Conservation (phyloP, 2,329 filamentous ascomycete genomes). For the Aspergillus clavatus region DNA sequence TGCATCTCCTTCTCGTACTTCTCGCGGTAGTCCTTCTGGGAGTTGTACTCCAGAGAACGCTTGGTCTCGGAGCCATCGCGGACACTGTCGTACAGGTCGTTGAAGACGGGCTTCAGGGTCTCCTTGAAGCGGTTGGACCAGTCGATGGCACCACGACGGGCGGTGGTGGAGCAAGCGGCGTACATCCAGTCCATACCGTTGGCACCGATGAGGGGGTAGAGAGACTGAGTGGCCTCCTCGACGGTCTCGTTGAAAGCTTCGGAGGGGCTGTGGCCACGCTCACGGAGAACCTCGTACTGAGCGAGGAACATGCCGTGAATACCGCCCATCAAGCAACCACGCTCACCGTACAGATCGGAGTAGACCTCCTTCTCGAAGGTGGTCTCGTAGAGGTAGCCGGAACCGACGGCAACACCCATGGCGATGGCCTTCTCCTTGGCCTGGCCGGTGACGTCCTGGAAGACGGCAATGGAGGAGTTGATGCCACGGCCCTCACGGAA, state of each 20-base stretch:
- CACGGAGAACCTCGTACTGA: slow-evolving; percentile 99
- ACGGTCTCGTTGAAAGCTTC: slow-evolving; percentile 99
- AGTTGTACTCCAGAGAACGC: slow-evolving; percentile 96
- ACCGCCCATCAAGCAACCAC: slow-evolving; percentile 98
- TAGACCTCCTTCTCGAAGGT: slow-evolving; percentile 99
- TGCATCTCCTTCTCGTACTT: slow-evolving; percentile 98
- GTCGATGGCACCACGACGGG: slow-evolving; percentile 96
- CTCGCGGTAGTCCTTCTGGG: slow-evolving; percentile 90
- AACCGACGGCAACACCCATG: slow-evolving; percentile 93
- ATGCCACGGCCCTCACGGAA: slow-evolving; percentile 99
- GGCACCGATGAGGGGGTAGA: slow-evolving; percentile 95
- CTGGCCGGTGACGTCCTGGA: slow-evolving; percentile 95
- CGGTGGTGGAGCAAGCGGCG: slow-evolving; percentile 97
- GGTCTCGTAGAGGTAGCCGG: slow-evolving; percentile 99
- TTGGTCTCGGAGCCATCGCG: slow-evolving; percentile 88
- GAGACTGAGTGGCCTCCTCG: slow-evolving; percentile 95
- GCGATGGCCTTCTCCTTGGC: slow-evolving; percentile 97
- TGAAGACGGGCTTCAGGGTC: slow-evolving; percentile 97
- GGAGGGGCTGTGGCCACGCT: slow-evolving; percentile 93
- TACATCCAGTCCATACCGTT: slow-evolving; percentile 99
- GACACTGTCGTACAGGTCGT: slow-evolving; percentile 91
- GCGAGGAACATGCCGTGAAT: slow-evolving; percentile 99
- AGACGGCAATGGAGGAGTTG: slow-evolving; percentile 98
- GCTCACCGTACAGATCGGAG: slow-evolving; percentile 99
- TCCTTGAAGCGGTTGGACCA: slow-evolving; percentile 98